Conservation (phyloP, 1,284 basidiomycete species). For the Ceratobasidium sp. region DNA sequence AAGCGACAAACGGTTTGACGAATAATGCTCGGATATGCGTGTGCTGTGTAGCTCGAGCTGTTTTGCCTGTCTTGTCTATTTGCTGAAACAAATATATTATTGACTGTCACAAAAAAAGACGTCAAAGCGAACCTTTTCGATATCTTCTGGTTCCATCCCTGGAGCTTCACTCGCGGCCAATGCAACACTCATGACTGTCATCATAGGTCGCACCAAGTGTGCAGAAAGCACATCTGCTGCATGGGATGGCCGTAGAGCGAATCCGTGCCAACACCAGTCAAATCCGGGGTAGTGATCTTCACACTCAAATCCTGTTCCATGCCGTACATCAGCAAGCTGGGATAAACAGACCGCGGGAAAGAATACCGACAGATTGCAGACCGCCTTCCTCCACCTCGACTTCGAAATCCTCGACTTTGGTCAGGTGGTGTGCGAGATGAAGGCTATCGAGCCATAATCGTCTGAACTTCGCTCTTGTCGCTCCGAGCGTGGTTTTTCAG, state of each 20-base stretch:
- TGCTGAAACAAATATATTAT: too few species aligned
- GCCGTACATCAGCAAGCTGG: neutral
- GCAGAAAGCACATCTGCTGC: neutral
- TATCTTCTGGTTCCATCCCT: neutral
- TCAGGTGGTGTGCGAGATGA: neutral
- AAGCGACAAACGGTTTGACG: conserved; percentile 15
- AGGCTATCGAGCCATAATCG: neutral
- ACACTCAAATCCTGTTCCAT: conserved; percentile 5
- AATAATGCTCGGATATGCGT: conserved; percentile 23
- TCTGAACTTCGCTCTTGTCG: neutral
- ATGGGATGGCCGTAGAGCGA: conserved; percentile 12
- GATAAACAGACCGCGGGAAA: neutral
- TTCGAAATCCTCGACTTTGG: conserved; percentile 1
- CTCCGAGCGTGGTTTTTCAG: neutral
- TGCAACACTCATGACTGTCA: conserved; percentile 1
- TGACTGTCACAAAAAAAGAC: too few species aligned
- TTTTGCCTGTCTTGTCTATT: conserved; percentile 26
- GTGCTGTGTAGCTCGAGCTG: conserved; percentile 8
- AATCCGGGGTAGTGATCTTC: neutral
- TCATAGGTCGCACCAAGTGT: conserved; percentile 3
- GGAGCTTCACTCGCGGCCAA: neutral
- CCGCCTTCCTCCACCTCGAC: neutral
- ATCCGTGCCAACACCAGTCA: conserved; percentile 21
- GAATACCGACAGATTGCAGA: neutral
- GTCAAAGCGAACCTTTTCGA: neutral